Evolutionary conservation across 306 rosid genomes (phyloP).

Genomic region (Fragaria vesca): DNA sequence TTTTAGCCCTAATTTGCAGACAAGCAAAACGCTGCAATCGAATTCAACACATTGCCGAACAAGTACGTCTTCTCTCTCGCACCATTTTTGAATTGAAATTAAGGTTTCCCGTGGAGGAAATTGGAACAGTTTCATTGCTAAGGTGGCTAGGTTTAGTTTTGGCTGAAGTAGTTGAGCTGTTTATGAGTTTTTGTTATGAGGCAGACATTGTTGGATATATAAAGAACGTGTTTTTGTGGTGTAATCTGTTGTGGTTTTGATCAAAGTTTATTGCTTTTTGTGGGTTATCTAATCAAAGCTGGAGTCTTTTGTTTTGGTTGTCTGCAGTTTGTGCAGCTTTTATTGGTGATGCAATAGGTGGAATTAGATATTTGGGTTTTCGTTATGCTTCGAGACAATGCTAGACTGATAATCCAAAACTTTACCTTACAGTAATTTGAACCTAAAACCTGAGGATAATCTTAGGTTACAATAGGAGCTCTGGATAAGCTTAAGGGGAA

Average conservation of each 20-base stretch:
- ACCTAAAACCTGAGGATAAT: not conserved
- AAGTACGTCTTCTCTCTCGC: slow-evolving; percentile 15
- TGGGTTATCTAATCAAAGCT: not conserved
- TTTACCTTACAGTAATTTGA: not conserved
- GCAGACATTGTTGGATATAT: not conserved
- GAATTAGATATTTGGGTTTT: not conserved
- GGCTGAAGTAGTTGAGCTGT: slow-evolving; percentile 6
- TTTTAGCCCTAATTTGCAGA: not conserved
- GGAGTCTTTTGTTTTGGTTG: not conserved
- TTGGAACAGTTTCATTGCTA: not conserved
- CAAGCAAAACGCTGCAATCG: slow-evolving; percentile 4
- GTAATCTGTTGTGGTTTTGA: not conserved
- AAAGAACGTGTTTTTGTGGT: not conserved
- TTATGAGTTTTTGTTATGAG: not conserved
- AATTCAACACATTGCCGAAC: slow-evolving; percentile 1
- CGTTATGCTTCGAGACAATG: not conserved
- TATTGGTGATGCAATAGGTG: not conserved
- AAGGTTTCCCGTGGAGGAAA: not conserved
- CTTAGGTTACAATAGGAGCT: not conserved
- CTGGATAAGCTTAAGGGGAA: not conserved
- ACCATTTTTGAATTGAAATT: not conserved
- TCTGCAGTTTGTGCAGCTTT: not conserved
- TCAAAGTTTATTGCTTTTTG: not conserved
- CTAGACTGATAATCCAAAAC: not conserved
- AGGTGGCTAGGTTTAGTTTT: not conserved